Evolutionary conservation across 768 basidiomycete genomes (phyloP).

Genomic region (Mycena alexandri): DNA sequence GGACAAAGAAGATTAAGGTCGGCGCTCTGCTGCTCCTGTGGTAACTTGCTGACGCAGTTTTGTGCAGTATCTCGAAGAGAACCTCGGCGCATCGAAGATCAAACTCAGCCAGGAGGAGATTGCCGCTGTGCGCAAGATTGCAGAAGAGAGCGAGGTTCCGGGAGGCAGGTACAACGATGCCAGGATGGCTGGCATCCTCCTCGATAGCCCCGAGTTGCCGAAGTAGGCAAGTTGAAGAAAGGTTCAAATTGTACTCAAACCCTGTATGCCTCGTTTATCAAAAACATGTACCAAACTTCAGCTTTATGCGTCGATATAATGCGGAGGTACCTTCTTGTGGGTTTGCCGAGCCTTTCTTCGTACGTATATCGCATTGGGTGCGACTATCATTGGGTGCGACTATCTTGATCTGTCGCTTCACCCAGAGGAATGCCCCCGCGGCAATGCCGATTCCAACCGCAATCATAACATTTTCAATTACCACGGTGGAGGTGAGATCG

Average conservation of each 20-base stretch:
- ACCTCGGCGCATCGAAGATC: constrained; percentile 43
- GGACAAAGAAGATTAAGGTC: constrained; percentile 54
- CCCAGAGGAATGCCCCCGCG: too few relatives aligned
- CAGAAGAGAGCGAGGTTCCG: constrained; percentile 45
- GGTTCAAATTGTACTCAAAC: background rate
- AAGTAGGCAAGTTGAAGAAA: constrained; percentile 18
- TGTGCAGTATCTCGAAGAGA: constrained; percentile 51
- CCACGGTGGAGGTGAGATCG: too few relatives aligned
- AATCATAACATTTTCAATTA: too few relatives aligned
- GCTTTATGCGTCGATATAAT: too few relatives aligned
- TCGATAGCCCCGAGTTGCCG: constrained; percentile 32
- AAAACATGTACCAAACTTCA: too few relatives aligned
- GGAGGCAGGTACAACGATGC: constrained; percentile 24
- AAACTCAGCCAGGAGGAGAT: constrained; percentile 46
- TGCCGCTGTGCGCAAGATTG: constrained; percentile 43
- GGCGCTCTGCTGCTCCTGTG: constrained; percentile 26
- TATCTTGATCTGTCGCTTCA: too few relatives aligned
- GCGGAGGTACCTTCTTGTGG: too few relatives aligned
- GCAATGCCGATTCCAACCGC: too few relatives aligned
- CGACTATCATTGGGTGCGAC: too few relatives aligned
- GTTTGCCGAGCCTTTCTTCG: too few relatives aligned
- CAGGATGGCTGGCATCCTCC: constrained; percentile 17
- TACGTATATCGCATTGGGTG: too few relatives aligned
- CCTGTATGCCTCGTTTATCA: background rate
- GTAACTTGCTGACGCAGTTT: background rate